Conservation (phyloP, 1,139 yeast species). For the Oligophagozyma castellii region DNA sequence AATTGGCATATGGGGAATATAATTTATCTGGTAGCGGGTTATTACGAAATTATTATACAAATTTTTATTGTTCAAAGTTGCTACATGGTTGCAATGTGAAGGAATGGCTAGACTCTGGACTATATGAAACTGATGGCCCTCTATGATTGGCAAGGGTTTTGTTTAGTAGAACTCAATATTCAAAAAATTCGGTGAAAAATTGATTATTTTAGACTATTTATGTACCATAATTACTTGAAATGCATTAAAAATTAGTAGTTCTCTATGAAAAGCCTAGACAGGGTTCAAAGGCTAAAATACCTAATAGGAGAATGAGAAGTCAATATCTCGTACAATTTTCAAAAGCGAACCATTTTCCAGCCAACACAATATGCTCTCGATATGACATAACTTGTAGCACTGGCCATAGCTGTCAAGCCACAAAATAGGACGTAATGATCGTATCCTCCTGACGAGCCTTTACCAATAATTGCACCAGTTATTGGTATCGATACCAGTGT, state of each 20-base stretch:
- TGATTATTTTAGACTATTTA: neutral
- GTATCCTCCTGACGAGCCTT: slow-evolving; percentile 9
- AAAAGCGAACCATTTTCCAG: slow-evolving; percentile 10
- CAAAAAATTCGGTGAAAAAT: neutral
- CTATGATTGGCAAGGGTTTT: too few species aligned
- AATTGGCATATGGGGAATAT: slow-evolving; percentile 23
- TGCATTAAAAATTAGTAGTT: too few species aligned
- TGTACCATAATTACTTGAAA: too few species aligned
- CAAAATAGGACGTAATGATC: slow-evolving; percentile 16
- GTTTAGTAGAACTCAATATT: neutral
- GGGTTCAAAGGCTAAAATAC: too few species aligned
- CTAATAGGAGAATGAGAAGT: too few species aligned
- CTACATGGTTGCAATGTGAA: slow-evolving; percentile 15
- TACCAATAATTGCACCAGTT: slow-evolving; percentile 36
- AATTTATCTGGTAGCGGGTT: slow-evolving; percentile 30
- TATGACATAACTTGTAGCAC: slow-evolving; percentile 11
- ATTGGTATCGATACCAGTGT: slow-evolving; percentile 40
- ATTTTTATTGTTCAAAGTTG: slow-evolving; percentile 16
- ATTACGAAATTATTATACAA: slow-evolving; percentile 20
- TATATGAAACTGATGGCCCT: slow-evolving; percentile 5
- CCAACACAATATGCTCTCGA: slow-evolving; percentile 17
- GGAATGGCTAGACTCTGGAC: slow-evolving; percentile 16
- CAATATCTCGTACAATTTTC: too few species aligned
- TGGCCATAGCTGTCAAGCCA: slow-evolving; percentile 10
- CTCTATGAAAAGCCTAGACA: too few species aligned